These are phyloP conservation scores for Ophiobolus disseminans DNA, from an alignment of 2,329 filamentous ascomycete species.

Conservation along the genomic window DNA sequence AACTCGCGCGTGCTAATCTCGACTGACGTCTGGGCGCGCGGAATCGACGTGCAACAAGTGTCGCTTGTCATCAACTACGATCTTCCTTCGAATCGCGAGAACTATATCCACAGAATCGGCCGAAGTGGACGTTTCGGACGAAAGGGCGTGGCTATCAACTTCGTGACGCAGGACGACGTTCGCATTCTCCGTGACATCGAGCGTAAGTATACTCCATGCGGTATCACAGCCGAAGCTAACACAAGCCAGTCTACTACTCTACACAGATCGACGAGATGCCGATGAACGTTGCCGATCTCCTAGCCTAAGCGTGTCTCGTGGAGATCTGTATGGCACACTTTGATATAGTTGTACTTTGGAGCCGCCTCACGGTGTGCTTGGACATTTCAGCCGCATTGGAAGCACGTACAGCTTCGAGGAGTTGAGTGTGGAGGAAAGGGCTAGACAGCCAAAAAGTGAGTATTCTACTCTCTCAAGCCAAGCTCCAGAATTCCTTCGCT, in stretches of 20 bases:
- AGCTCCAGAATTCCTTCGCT: no score
- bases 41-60: slow-evolving; percentile 98
- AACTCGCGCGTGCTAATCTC: slow-evolving; percentile 96
- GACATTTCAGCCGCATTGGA: slow-evolving; percentile 1
- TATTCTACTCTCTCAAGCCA: not conserved
- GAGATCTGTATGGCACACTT: not conserved
- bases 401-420: slow-evolving; percentile 27
- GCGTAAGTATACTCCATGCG: slow-evolving; percentile 59
- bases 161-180: slow-evolving; percentile 97
- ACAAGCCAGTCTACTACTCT: slow-evolving; percentile 79
- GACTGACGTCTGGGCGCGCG: slow-evolving; percentile 96
- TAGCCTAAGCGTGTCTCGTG: slow-evolving; percentile 26
- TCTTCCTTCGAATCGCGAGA: slow-evolving; percentile 96
- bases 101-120: slow-evolving; percentile 99
- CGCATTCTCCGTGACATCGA: slow-evolving; percentile 97
- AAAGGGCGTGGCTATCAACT: slow-evolving; percentile 99
- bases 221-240: slow-evolving; percentile 41
- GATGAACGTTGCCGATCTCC: slow-evolving; percentile 73
- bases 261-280: slow-evolving; percentile 99
- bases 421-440: slow-evolving; percentile 46
- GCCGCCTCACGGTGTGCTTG: not conserved
- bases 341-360: not conserved
- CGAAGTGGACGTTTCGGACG: slow-evolving; percentile 93
- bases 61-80: slow-evolving; percentile 99
- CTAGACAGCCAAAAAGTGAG: slow-evolving; percentile 42